phyloP scores from a whole-genome alignment of 192 early-diverging fungal genomes.

The Chytriomyces sp. region DNA sequence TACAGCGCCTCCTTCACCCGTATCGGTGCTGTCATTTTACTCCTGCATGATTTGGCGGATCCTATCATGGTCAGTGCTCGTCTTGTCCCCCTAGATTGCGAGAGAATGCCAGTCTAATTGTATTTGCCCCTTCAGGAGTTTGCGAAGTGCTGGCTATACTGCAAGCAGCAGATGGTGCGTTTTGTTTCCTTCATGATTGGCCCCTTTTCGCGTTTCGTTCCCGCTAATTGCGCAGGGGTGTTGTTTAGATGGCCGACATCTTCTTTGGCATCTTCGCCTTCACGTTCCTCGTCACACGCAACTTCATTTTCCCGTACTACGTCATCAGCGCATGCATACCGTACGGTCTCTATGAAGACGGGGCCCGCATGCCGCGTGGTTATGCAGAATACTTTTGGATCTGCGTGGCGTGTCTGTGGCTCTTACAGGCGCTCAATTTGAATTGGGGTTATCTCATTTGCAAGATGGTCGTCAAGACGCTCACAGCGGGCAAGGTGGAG shows the following conservation, averaged over 20 bases:
- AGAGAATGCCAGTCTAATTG: no score
- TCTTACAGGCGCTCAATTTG: conserved; percentile 22
- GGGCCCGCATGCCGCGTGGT: conserved; percentile 28
- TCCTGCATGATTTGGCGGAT: conserved; percentile 50
- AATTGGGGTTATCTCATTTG: conserved; percentile 27
- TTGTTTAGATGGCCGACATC: conserved; percentile 23
- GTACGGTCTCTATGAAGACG: conserved; percentile 29
- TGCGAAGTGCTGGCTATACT: conserved; percentile 50
- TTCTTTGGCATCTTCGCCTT: conserved; percentile 34
- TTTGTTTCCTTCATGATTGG: neutral
- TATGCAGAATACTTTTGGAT: conserved; percentile 21
- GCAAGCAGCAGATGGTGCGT: conserved; percentile 25
- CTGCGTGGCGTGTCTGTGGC: conserved; percentile 12
- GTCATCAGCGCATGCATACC: conserved; percentile 5
- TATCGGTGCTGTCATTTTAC: conserved; percentile 43
- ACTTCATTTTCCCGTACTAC: conserved; percentile 33
- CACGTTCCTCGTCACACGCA: conserved; percentile 29
- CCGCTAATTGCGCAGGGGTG: neutral
- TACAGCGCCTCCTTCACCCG: conserved; percentile 42
- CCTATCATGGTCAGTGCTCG: no score
- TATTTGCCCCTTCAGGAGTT: no score
- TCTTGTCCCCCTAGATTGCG: no score
- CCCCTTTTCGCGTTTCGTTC: neutral
- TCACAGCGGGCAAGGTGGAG: neutral
- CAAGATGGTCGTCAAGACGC: neutral